Evolutionary conservation across 164 flowering plant species (phyloP), one percentile per base, ranked within the genome.

Genomic region (Saururus chinensis): DNA sequence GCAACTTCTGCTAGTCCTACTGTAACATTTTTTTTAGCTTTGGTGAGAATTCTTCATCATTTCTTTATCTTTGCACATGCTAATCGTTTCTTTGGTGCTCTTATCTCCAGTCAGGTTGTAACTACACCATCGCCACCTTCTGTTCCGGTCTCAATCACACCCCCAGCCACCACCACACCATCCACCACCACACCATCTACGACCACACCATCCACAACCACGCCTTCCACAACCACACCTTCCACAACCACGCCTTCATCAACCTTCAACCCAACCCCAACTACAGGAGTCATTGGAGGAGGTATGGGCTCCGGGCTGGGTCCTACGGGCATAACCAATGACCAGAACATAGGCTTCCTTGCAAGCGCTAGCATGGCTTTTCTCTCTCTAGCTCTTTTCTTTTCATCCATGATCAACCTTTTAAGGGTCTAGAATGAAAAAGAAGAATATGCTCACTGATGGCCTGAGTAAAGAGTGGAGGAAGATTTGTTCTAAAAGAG

Each of bases 181-280:
- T 11, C 60, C 22, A 24, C 59, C 8, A 23, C 37, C 5, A 35
- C 61, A 19, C 19, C 41, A 19, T 26, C 60, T 1, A 37, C 20
- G 9, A 58, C 60, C 17, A 23, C 41, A 19, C 60, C 51, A n/a
- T 35, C 23, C 24, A 37, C 49, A 40, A 59, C 20, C 42, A 40
- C 45, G 22, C 48, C 48, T 21, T 9, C 41, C 16, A 13, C 60
- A 26, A 57, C 40, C 14, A 17, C 60, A 5, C 41, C 60, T 17
- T 17, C 45, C 10, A 58, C 45, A 4, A 58, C 42, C 35, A 35
- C 37, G 17, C 60, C 60, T 4, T 19, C 60, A 58, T 25, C 60
- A 58, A 60, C 25, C 42, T 42, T 42, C 13, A 60, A 21, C 42
- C 49, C 52, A 17, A 40, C 20, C 62, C 62, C 62, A 23, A 10